A percentile compares a stretch with the other conserved stretches of the same genome.
phyloP scores from a whole-genome alignment of 352 stramenopile species.

The Pythium pyrilobum region DNA sequence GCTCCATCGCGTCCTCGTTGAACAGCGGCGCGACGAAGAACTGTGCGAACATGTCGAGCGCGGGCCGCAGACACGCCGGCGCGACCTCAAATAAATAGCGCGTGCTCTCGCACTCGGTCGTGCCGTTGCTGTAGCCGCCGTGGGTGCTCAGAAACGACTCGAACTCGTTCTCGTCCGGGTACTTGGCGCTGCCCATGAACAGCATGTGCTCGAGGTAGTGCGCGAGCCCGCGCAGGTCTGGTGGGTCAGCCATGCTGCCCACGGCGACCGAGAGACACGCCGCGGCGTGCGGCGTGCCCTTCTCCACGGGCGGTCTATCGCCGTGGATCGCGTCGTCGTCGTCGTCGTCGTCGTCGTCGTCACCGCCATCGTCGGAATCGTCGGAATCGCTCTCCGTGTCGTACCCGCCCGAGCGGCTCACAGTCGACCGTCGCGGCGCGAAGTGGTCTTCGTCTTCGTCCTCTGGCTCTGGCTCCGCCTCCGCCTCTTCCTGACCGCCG shows the following conservation, averaged over 20 bases:
- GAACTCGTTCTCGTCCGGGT: constrained; percentile 86
- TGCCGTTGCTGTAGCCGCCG: constrained; percentile 80
- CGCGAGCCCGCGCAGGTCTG: constrained; percentile 53
- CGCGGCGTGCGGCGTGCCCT: constrained; percentile 16
- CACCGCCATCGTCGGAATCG: constrained; percentile 7
- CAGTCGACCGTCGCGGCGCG: constrained; percentile 3
- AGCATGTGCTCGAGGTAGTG: constrained; percentile 97
- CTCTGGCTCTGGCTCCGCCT: constrained; percentile 22
- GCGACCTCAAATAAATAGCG: constrained; percentile 83
- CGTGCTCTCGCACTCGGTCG: constrained; percentile 80
- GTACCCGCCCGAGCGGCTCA: constrained; percentile 18
- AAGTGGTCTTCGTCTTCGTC: constrained; percentile 11
- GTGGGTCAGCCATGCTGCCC: constrained; percentile 32
- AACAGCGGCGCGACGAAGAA: constrained; percentile 85
- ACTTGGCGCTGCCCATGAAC: constrained; percentile 91
- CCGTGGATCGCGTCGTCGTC: constrained; percentile 12
- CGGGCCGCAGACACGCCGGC: constrained; percentile 20
- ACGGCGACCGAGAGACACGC: constrained; percentile 36
- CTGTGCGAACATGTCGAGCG: constrained; percentile 83
- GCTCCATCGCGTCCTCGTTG: constrained; percentile 33
- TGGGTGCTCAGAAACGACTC: constrained; percentile 66
- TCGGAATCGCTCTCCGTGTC: constrained; percentile 24
- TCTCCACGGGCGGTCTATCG: background rate
- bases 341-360: constrained; percentile 6
- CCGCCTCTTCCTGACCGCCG: background rate